Evolutionary conservation across 1,139 yeast genomes (phyloP).

Genomic region (Meyerozyma elateridarum): DNA sequence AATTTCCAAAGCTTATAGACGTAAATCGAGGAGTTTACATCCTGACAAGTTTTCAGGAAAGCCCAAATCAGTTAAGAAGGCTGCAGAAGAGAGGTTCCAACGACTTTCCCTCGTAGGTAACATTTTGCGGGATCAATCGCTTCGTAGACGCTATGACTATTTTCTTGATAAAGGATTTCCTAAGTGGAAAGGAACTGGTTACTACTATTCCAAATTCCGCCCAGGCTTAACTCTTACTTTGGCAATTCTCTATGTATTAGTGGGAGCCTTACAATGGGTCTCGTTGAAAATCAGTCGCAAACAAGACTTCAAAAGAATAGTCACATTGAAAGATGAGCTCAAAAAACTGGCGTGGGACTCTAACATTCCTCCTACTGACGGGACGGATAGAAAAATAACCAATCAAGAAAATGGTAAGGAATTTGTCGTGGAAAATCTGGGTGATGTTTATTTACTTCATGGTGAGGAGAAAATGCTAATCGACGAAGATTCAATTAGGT

Average conservation of each 20-base stretch:
- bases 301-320: slow-evolving; percentile 61
- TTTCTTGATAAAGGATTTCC: slow-evolving; percentile 87
- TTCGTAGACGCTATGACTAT: slow-evolving; percentile 77
- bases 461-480: slow-evolving; percentile 35
- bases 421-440: slow-evolving; percentile 63
- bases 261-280: slow-evolving; percentile 56
- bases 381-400: slow-evolving; percentile 37
- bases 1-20: slow-evolving; percentile 72
- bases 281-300: slow-evolving; percentile 50
- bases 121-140: slow-evolving; percentile 57
- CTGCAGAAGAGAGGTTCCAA: slow-evolving; percentile 60
- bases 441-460: slow-evolving; percentile 62
- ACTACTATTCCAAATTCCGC: slow-evolving; percentile 49
- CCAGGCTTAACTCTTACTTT: slow-evolving; percentile 58
- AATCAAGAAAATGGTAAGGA: slow-evolving; percentile 45
- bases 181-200: slow-evolving; percentile 56
- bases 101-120: slow-evolving; percentile 71
- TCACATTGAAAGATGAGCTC: slow-evolving; percentile 45
- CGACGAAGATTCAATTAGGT: slow-evolving; percentile 37
- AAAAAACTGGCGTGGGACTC: slow-evolving; percentile 61
- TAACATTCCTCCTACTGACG: slow-evolving; percentile 41
- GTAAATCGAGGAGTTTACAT: slow-evolving; percentile 65
- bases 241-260: slow-evolving; percentile 42
- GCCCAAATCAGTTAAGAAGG: slow-evolving; percentile 36
- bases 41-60: slow-evolving; percentile 68